Evolutionary conservation across 192 early-diverging fungal species (phyloP).

Genomic region (Glomus cerebriforme): DNA sequence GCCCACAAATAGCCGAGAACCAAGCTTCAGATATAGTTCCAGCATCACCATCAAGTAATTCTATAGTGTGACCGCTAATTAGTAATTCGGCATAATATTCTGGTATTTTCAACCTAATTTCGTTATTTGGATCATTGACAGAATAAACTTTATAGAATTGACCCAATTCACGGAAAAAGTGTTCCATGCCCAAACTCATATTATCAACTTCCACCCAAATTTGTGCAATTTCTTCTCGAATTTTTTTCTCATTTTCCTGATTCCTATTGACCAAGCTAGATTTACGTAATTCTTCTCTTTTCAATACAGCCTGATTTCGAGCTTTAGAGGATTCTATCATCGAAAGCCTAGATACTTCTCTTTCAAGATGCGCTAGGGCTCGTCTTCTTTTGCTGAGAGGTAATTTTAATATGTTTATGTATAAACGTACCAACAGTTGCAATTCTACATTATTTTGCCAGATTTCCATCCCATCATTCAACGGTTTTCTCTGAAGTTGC

Average conservation of each 20-base stretch:
- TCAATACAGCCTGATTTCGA: conserved; percentile 8
- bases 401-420: conserved; percentile 5
- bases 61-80: conserved; percentile 27
- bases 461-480: neutral
- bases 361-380: conserved; percentile 31
- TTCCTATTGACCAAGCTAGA: conserved; percentile 1
- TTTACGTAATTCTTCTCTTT: conserved; percentile 13
- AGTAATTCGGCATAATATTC: conserved; percentile 26
- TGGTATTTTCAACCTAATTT: conserved; percentile 14
- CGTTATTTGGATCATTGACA: neutral
- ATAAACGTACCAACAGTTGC: neutral
- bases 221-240: conserved; percentile 18
- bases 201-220: conserved; percentile 14
- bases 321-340: neutral
- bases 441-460: conserved; percentile 10
- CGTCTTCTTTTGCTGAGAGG: conserved; percentile 24
- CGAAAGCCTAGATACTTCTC: conserved; percentile 28
- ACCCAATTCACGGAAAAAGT: conserved; percentile 31
- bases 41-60: conserved; percentile 34
- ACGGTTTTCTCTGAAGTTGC: conserved; percentile 22
- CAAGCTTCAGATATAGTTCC: conserved; percentile 31
- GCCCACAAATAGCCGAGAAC: conserved; percentile 26
- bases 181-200: conserved; percentile 29
- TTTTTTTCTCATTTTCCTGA: conserved; percentile 1
- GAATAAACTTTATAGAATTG: conserved; percentile 12